Base-by-base conservation (phyloP, 1,139 yeast species). In the Pichia cactophila region DNA sequence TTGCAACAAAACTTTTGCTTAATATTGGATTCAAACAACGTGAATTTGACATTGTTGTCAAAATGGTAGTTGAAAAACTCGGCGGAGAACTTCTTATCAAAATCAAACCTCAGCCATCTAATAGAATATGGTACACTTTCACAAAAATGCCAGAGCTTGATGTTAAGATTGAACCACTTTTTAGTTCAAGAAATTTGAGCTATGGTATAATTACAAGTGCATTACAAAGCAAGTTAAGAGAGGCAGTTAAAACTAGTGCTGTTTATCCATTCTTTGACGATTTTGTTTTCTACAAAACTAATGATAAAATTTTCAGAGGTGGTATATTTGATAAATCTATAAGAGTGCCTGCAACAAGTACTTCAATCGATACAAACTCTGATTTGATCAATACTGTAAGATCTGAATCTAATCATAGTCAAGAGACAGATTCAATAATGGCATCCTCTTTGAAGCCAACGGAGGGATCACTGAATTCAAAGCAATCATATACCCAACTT, bases 201-300 rank as follows among this genome's bases (percentile, higher is more conserved):
- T 88, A 86, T 59, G 78, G 80, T 39, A 75, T 90, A 63, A 77
- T 92, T 43, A 89, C 96, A 1, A 84, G 83, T 55, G 78, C 84
- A 12, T 86, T 92, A 56, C 89, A 83, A 54, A 83, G 81, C 60
- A 81, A 82, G 58, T 80, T 92, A 56, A 80, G 84, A 51, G 96
- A 88, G 45, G 86, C 90, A 0, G 73, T 90, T 28, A 80, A 75
- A 55, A 95, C 87, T 43, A 78, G 94, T 14, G 69, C 90, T 50
- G 97, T 92, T 0, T 67, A 78, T 42, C 98, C 97, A 1, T 81
- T 74, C 60, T 85, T 87, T 89, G 97, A 92, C 63, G 97, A 92
- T 65, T 67, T 88, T 42, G 79, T 82, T 0, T 86, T 87, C 60
- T 85, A 74, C 59, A 72, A 77, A 50, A 81, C 96, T 0, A 72